A percentile compares a stretch with the other conserved stretches of the same genome.
Evolutionary conservation across 768 basidiomycete genomes (phyloP).

Genomic region (Boletus reticuloceps): DNA sequence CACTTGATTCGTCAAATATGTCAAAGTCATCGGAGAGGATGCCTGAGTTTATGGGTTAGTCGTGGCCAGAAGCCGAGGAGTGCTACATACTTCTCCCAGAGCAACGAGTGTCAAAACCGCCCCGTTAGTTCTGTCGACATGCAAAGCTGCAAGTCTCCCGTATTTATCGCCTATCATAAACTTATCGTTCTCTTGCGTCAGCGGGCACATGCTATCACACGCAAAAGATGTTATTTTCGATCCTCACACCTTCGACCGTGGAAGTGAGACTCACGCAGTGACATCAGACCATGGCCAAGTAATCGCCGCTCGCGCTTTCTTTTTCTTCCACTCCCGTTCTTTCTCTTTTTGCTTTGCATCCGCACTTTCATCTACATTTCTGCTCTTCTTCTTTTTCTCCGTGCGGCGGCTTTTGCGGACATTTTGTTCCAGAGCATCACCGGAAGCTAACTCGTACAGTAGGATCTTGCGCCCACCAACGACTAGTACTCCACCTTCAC

Average conservation of each 20-base stretch:
- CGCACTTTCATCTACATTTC: constrained; percentile 38
- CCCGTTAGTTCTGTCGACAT: constrained; percentile 43
- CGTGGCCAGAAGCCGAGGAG: neutral
- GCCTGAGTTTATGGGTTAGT: constrained; percentile 40
- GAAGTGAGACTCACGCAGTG: constrained; percentile 50
- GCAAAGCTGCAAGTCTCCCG: constrained; percentile 70
- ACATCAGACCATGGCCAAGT: constrained; percentile 79
- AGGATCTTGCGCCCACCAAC: constrained; percentile 65
- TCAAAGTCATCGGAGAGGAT: constrained; percentile 67
- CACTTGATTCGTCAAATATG: constrained; percentile 67
- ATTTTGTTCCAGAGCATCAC: constrained; percentile 49
- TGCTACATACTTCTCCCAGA: constrained; percentile 62
- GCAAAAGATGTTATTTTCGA: neutral
- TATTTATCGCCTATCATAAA: constrained; percentile 68
- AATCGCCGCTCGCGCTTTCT: constrained; percentile 53
- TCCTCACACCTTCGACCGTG: neutral
- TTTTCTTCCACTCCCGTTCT: constrained; percentile 50
- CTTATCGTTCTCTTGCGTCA: constrained; percentile 45
- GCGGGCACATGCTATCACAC: constrained; percentile 45
- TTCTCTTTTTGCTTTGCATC: constrained; percentile 56
- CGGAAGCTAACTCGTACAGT: constrained; percentile 55
- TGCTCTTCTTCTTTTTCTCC: constrained; percentile 49
- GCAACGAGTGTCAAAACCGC: constrained; percentile 51
- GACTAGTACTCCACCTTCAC: constrained; percentile 69
- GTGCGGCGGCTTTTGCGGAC: constrained; percentile 52